These are phyloP conservation scores for Solanum chilense DNA, from an alignment of 257 asterid species.

Conservation along the genomic window DNA sequence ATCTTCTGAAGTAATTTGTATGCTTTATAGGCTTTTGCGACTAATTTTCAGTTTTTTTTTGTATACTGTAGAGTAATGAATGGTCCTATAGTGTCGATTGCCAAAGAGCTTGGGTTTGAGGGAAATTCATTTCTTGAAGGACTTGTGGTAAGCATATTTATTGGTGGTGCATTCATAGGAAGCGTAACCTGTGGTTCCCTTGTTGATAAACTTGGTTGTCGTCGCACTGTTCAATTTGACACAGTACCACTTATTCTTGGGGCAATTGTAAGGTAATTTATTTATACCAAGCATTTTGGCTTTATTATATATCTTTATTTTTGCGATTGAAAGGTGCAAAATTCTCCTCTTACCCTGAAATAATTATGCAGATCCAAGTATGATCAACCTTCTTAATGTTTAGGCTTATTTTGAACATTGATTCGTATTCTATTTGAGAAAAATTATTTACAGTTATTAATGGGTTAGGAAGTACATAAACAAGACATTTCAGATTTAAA, in stretches of 20 bases:
- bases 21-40: background rate
- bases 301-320: background rate
- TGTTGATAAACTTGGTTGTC: slow-evolving; percentile 71
- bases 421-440: background rate
- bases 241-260: slow-evolving; percentile 80
- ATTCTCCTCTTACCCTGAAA: background rate
- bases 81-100: slow-evolving; percentile 76
- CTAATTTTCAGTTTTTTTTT: background rate
- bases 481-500: background rate
- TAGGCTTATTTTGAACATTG: background rate
- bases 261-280: slow-evolving; percentile 51
- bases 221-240: slow-evolving; percentile 65
- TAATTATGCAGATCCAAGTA: background rate
- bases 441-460: background rate
- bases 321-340: background rate
- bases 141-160: slow-evolving; percentile 81
- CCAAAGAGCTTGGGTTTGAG: slow-evolving; percentile 79
- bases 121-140: slow-evolving; percentile 77
- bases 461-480: background rate
- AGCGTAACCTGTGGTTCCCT: slow-evolving; percentile 63
- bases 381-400: background rate
- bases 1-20: background rate
- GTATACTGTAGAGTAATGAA: slow-evolving; percentile 65
- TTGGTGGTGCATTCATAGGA: slow-evolving; percentile 82
- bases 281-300: background rate